Evolutionary conservation across 2,329 filamentous ascomycete species (phyloP).

Genomic region (Penicillium sp.): DNA sequence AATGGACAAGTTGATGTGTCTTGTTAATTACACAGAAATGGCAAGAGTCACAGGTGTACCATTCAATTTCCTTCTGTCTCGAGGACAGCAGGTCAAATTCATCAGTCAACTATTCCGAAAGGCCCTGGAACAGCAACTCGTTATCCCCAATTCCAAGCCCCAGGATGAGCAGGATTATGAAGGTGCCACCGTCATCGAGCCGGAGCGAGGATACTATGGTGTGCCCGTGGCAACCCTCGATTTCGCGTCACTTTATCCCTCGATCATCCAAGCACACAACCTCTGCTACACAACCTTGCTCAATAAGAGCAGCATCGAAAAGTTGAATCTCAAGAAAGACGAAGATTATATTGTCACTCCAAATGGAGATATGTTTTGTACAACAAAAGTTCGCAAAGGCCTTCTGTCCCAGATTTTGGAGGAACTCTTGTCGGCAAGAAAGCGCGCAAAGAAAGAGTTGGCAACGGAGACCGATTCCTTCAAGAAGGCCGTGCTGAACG

Average conservation of each 20-base stretch:
- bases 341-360: slow-evolving; percentile 97
- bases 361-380: slow-evolving; percentile 91
- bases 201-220: slow-evolving; percentile 87
- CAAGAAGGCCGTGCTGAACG: slow-evolving; percentile 96
- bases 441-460: slow-evolving; percentile 88
- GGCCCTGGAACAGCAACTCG: slow-evolving; percentile 85
- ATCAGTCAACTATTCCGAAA: slow-evolving; percentile 96
- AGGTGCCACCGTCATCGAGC: slow-evolving; percentile 97
- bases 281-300: slow-evolving; percentile 94
- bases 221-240: slow-evolving; percentile 94
- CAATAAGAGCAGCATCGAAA: slow-evolving; percentile 74
- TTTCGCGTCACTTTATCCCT: slow-evolving; percentile 97
- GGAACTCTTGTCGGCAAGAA: slow-evolving; percentile 86
- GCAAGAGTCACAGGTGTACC: slow-evolving; percentile 97
- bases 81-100: slow-evolving; percentile 96
- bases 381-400: slow-evolving; percentile 82
- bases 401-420: slow-evolving; percentile 93
- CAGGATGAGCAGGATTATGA: slow-evolving; percentile 88
- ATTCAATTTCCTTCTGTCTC: slow-evolving; percentile 88
- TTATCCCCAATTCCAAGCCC: slow-evolving; percentile 80
- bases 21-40: slow-evolving; percentile 99
- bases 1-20: slow-evolving; percentile 95
- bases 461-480: slow-evolving; percentile 89
- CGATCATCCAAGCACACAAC: slow-evolving; percentile 98
- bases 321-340: slow-evolving; percentile 74